phyloP scores from a whole-genome alignment of 331 rosid species.

The Telfairia occidentalis region DNA sequence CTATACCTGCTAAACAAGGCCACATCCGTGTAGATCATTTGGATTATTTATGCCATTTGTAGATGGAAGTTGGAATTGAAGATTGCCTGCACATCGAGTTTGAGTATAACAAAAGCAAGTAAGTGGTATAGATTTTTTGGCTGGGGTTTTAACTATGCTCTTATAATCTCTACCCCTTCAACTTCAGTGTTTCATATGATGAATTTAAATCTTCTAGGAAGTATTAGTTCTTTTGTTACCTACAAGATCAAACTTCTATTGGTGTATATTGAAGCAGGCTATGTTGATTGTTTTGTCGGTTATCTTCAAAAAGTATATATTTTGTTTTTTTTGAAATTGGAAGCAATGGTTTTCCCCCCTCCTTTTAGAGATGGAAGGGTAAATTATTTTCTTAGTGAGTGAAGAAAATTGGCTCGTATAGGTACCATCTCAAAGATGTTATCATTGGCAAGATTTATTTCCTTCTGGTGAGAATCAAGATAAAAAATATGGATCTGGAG shows the following conservation, averaged over 20 bases:
- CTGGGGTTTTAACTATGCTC: slow-evolving; percentile 25
- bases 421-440: slow-evolving; percentile 12
- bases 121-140: slow-evolving; percentile 25
- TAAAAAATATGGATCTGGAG: slow-evolving; percentile 10
- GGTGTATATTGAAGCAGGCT: not conserved
- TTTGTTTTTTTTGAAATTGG: not conserved
- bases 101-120: slow-evolving; percentile 13
- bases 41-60: slow-evolving; percentile 7
- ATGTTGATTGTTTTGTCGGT: not conserved
- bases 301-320: not conserved
- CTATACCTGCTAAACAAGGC: not conserved
- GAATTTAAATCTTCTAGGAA: not conserved
- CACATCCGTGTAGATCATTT: not conserved
- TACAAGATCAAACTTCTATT: not conserved
- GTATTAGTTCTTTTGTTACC: not conserved
- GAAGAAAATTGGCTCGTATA: not conserved
- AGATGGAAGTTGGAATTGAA: slow-evolving; percentile 85
- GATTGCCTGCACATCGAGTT: slow-evolving; percentile 33
- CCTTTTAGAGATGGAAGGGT: not conserved
- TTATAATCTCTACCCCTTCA: not conserved
- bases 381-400: not conserved
- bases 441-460: slow-evolving; percentile 8
- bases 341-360: not conserved
- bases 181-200: not conserved
- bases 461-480: slow-evolving; percentile 10